Evolutionary conservation across 441 rosid genomes (phyloP).

Genomic region (Euphorbia celastroides): DNA sequence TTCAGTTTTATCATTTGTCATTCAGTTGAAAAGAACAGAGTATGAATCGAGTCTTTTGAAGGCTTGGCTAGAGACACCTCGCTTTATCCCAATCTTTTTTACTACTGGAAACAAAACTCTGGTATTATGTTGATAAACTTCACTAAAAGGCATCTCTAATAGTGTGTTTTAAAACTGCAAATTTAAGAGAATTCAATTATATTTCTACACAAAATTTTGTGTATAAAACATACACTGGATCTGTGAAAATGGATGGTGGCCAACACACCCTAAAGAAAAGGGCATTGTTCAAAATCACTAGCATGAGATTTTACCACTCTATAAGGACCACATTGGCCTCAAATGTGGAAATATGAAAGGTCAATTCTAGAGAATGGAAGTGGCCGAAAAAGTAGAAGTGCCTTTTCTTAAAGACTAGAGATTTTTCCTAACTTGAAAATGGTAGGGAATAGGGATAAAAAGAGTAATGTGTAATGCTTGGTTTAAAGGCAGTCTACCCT

Average conservation of each 20-base stretch:
- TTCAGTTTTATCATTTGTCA: too few species aligned
- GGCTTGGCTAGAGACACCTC: too few species aligned
- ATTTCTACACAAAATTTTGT: too few species aligned
- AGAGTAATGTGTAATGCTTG: not conserved
- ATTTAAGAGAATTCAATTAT: too few species aligned
- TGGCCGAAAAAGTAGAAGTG: not conserved
- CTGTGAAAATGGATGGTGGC: too few species aligned
- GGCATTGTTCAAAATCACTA: too few species aligned
- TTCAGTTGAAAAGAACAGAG: too few species aligned
- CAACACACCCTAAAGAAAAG: too few species aligned
- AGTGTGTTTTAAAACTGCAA: too few species aligned
- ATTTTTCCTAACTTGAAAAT: not conserved
- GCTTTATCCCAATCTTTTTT: too few species aligned
- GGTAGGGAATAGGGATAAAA: not conserved
- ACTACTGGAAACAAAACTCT: not conserved
- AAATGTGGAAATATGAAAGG: not conserved
- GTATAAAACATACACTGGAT: too few species aligned
- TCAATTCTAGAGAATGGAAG: not conserved
- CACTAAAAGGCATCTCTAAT: not conserved
- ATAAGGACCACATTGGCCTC: not conserved
- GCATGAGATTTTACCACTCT: not conserved
- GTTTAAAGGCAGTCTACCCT: not conserved
- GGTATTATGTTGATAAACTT: not conserved
- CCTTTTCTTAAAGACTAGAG: not conserved
- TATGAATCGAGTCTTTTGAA: too few species aligned